These are phyloP conservation scores for Plasmodium gallinaceum DNA, from an alignment of 169 alveolate species.

Conservation along the genomic window DNA sequence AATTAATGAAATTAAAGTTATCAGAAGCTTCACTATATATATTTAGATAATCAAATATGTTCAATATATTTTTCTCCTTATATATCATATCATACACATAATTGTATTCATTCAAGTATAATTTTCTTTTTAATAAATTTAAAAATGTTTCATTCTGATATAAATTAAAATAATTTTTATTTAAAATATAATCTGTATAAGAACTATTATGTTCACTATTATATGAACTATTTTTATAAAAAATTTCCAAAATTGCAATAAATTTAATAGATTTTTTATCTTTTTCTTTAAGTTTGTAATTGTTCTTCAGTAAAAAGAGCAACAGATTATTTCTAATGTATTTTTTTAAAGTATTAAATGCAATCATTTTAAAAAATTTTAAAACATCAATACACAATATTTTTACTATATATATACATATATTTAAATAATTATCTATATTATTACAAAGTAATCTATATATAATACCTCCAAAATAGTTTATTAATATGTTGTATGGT, in stretches of 20 bases:
- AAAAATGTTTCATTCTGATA: constrained; percentile 15
- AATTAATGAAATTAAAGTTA: constrained; percentile 3
- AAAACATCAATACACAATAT: constrained; percentile 58
- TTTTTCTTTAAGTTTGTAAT: neutral
- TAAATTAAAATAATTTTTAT: constrained; percentile 23
- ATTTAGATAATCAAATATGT: constrained; percentile 15
- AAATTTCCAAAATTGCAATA: constrained; percentile 36
- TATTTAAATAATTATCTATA: constrained; percentile 23
- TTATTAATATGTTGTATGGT: constrained; percentile 41
- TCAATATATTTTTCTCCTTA: constrained; percentile 47
- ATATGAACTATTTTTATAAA: constrained; percentile 56
- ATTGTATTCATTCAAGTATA: neutral
- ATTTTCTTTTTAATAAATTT: constrained; percentile 15
- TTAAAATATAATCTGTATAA: constrained; percentile 48
- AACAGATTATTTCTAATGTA: constrained; percentile 53
- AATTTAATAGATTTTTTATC: constrained; percentile 39
- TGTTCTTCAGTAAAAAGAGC: constrained; percentile 33
- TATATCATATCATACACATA: constrained; percentile 26
- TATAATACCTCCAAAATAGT: constrained; percentile 47
- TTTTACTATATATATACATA: constrained; percentile 57
- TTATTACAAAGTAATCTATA: constrained; percentile 41
- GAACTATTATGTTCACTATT: constrained; percentile 26
- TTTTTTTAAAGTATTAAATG: constrained; percentile 50
- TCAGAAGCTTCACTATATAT: constrained; percentile 4
- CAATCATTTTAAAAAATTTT: constrained; percentile 33